Conservation (phyloP, 1,284 basidiomycete genomes). For the Ganoderma multipileum region DNA sequence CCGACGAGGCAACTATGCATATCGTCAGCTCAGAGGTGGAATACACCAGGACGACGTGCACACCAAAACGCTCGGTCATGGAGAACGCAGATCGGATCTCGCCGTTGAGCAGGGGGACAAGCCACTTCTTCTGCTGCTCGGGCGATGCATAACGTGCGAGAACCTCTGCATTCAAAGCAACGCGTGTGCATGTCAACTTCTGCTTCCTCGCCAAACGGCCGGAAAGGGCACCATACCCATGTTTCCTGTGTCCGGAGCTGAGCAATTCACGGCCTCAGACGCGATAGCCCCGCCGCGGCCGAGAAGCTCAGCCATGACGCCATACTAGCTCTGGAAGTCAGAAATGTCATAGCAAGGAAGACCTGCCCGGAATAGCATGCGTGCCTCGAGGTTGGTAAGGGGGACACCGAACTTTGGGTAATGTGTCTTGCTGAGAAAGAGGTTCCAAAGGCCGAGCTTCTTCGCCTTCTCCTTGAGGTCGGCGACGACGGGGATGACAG, state of each 20-base stretch:
- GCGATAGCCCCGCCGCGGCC: constrained; percentile 84
- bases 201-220: neutral
- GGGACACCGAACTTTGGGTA: constrained; percentile 91
- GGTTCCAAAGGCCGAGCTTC: constrained; percentile 92
- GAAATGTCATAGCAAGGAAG: neutral
- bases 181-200: neutral
- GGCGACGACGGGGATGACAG: constrained; percentile 81
- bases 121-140: constrained; percentile 92
- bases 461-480: constrained; percentile 91
- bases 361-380: constrained; percentile 24
- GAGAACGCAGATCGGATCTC: constrained; percentile 94
- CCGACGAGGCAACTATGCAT: constrained; percentile 87
- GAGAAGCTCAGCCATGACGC: constrained; percentile 95
- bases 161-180: constrained; percentile 73
- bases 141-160: constrained; percentile 91
- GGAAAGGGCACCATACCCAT: constrained; percentile 67
- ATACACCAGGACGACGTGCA: constrained; percentile 37
- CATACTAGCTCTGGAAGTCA: constrained; percentile 66
- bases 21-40: neutral
- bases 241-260: constrained; percentile 95
- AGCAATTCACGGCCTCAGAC: constrained; percentile 91
- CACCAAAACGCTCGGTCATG: constrained; percentile 93
- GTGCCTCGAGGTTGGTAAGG: constrained; percentile 90
- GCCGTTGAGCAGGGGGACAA: constrained; percentile 87
- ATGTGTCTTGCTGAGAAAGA: constrained; percentile 94